These are phyloP conservation scores for Leishmania guyanensis DNA, from an alignment of 208 protist genomes.

Conservation along the genomic window DNA sequence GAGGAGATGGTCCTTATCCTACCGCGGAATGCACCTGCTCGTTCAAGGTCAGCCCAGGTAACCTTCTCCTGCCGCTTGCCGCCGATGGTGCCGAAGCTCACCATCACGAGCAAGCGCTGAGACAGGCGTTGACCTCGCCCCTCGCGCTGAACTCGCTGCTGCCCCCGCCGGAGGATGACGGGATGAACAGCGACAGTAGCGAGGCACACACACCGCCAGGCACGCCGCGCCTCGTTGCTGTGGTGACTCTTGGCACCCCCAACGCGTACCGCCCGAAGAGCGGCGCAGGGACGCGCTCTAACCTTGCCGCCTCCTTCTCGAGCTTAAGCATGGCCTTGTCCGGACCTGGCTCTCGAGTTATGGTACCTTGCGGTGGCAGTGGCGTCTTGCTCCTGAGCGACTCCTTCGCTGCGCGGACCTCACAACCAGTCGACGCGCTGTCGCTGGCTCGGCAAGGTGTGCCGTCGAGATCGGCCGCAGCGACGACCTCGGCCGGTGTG, in stretches of 20 bases:
- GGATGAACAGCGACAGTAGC: background rate
- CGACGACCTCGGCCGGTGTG: background rate
- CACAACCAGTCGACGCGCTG: background rate
- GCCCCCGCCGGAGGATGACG: background rate
- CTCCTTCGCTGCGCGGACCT: slow-evolving; percentile 4
- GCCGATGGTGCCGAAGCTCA: background rate
- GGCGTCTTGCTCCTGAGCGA: background rate
- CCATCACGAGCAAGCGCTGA: background rate
- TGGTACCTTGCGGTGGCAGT: background rate
- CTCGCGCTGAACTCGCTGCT: background rate
- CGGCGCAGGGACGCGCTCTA: background rate
- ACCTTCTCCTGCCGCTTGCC: slow-evolving; percentile 9
- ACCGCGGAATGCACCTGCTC: slow-evolving; percentile 14
- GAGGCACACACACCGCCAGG: background rate
- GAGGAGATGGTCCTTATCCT: background rate
- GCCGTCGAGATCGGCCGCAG: background rate
- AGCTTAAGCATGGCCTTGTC: slow-evolving; percentile 1
- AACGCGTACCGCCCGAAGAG: slow-evolving; percentile 17
- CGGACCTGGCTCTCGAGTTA: background rate
- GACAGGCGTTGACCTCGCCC: background rate
- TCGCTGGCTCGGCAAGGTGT: slow-evolving; percentile 1
- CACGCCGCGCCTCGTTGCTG: slow-evolving; percentile 11
- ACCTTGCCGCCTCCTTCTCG: slow-evolving; percentile 12
- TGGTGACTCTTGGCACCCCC: slow-evolving; percentile 30
- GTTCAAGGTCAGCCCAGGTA: slow-evolving; percentile 12